A percentile compares a stretch with the other conserved stretches of the same genome.
Evolutionary conservation across 306 rosid species (phyloP).

Genomic region (Cicer arietinum): DNA sequence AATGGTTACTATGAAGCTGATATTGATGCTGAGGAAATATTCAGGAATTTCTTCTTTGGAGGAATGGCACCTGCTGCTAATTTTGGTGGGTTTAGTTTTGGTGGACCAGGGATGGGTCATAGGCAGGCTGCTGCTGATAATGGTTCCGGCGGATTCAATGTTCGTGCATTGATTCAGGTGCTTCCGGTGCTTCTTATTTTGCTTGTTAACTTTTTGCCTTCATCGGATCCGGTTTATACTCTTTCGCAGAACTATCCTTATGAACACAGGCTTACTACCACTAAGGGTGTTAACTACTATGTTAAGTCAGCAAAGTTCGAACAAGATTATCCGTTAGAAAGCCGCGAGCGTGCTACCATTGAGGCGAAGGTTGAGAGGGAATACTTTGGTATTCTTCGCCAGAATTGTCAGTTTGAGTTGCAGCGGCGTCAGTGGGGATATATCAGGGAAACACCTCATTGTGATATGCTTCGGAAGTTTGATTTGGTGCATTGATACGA

Average conservation of each 20-base stretch:
- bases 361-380: slow-evolving; percentile 80
- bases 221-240: slow-evolving; percentile 72
- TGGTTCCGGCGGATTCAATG: slow-evolving; percentile 71
- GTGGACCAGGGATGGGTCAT: slow-evolving; percentile 71
- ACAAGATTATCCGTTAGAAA: slow-evolving; percentile 64
- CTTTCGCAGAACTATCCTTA: slow-evolving; percentile 74
- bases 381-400: slow-evolving; percentile 68
- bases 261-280: slow-evolving; percentile 64
- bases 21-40: slow-evolving; percentile 86
- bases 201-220: slow-evolving; percentile 74
- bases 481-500: slow-evolving; percentile 50
- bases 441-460: slow-evolving; percentile 87
- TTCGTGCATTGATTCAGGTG: slow-evolving; percentile 69
- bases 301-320: slow-evolving; percentile 73
- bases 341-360: slow-evolving; percentile 51
- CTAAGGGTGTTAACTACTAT: slow-evolving; percentile 81
- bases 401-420: slow-evolving; percentile 82
- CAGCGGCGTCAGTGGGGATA: slow-evolving; percentile 95
- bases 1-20: slow-evolving; percentile 80
- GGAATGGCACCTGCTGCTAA: slow-evolving; percentile 82
- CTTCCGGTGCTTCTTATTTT: slow-evolving; percentile 75
- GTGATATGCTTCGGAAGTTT: slow-evolving; percentile 76
- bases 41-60: slow-evolving; percentile 91
- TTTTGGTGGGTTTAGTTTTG: slow-evolving; percentile 82
- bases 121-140: slow-evolving; percentile 56